Percentiles rank a stretch among this genome's conserved stretches.
phyloP scores from a whole-genome alignment of 192 early-diverging fungal species.

The Thamnidium elegans region DNA sequence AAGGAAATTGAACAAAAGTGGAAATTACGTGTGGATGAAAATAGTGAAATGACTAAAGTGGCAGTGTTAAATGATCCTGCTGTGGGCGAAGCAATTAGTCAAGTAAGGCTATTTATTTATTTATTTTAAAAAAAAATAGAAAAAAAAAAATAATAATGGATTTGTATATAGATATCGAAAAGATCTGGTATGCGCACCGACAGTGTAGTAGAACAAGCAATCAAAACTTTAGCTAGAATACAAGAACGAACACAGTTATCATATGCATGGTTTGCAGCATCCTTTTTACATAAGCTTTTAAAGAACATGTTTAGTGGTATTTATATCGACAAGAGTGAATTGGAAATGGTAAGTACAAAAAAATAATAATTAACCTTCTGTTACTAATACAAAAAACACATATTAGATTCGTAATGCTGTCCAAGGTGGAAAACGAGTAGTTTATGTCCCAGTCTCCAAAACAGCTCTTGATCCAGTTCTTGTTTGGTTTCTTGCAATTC shows the following conservation, averaged over 20 bases:
- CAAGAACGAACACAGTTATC: slow-evolving; percentile 20
- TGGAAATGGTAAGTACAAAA: slow-evolving; percentile 8
- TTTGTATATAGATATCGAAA: slow-evolving; percentile 13
- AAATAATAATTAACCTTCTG: background rate
- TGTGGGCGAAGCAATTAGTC: slow-evolving; percentile 11
- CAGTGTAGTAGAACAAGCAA: slow-evolving; percentile 9
- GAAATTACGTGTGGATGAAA: slow-evolving; percentile 5
- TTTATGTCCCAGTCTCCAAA: slow-evolving; percentile 22
- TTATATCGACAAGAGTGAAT: background rate
- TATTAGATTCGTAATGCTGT: slow-evolving; percentile 6
- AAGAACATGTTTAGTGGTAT: slow-evolving; percentile 22
- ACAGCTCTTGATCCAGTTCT: slow-evolving; percentile 13
- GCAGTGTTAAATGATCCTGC: slow-evolving; percentile 6
- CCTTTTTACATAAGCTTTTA: slow-evolving; percentile 11
- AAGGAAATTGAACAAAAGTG: background rate
- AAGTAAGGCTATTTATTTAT: slow-evolving; percentile 9
- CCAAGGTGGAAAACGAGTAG: slow-evolving; percentile 20
- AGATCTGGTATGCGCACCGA: slow-evolving; percentile 15
- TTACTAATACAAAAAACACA: background rate
- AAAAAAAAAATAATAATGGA: too few relatives aligned
- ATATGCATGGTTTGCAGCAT: slow-evolving; percentile 22
- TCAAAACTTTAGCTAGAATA: slow-evolving; percentile 4
- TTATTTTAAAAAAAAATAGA: too few relatives aligned
- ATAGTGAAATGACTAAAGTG: slow-evolving; percentile 9
- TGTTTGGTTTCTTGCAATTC: slow-evolving; percentile 13